phyloP scores from a whole-genome alignment of 2,329 filamentous ascomycete genomes.

The Pseudonectria buxi region DNA sequence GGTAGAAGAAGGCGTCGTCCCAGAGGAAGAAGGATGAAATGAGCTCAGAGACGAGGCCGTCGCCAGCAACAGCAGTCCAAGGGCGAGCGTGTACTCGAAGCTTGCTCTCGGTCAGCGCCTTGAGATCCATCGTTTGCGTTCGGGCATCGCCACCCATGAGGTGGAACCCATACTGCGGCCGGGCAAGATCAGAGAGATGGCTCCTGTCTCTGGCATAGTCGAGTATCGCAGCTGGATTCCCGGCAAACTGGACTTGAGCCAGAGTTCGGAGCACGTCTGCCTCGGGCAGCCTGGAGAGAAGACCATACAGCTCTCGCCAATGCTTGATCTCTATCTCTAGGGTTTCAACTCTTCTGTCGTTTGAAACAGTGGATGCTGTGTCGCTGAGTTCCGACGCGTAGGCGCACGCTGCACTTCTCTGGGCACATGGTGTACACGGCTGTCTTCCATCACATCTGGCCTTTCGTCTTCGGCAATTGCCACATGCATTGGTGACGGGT shows the following conservation, averaged over 20 bases:
- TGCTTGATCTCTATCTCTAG: slow-evolving; percentile 11
- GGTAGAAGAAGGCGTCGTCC: slow-evolving; percentile 20
- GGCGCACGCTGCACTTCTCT: too few species aligned
- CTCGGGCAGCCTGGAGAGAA: slow-evolving; percentile 3
- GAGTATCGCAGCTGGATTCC: slow-evolving; percentile 4
- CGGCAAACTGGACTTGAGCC: slow-evolving; percentile 4
- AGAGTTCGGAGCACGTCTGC: slow-evolving; percentile 4
- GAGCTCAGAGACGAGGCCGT: slow-evolving; percentile 25
- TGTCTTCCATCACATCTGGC: too few species aligned
- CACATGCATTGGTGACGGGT: too few species aligned
- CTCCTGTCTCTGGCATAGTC: not conserved
- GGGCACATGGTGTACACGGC: too few species aligned
- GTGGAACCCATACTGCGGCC: not conserved
- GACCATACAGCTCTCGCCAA: slow-evolving; percentile 8
- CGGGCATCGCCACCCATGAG: not conserved
- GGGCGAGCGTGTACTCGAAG: slow-evolving; percentile 22
- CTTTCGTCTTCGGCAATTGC: too few species aligned
- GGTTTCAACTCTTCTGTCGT: not conserved
- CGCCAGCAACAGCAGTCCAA: slow-evolving; percentile 24
- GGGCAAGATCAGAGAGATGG: not conserved
- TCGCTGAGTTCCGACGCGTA: too few species aligned
- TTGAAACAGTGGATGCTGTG: too few species aligned
- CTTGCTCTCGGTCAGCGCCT: slow-evolving; percentile 10
- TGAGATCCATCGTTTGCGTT: slow-evolving; percentile 5
- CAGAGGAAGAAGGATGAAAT: slow-evolving; percentile 25